Evolutionary conservation across 768 basidiomycete genomes (phyloP).

Genomic region (Suillus placidus): DNA sequence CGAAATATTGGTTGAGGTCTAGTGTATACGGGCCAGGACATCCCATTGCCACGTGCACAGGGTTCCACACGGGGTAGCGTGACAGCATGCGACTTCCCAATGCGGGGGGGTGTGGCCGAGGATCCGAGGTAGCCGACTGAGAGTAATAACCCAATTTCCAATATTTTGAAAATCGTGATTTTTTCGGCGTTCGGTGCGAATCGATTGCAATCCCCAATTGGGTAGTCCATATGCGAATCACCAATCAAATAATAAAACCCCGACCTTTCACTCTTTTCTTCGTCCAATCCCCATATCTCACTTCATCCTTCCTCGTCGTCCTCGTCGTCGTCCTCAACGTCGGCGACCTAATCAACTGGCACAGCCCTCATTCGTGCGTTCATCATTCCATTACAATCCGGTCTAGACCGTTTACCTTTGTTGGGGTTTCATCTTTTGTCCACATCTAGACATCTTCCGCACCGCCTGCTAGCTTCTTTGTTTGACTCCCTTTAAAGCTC

Average conservation of each 20-base stretch:
- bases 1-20: too few relatives aligned
- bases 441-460: conserved; percentile 5
- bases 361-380: conserved; percentile 17
- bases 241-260: conserved; percentile 41
- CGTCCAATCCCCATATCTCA: conserved; percentile 31
- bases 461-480: conserved; percentile 11
- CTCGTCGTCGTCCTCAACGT: background rate
- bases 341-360: background rate
- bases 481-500: conserved; percentile 4
- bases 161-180: conserved; percentile 25
- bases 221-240: conserved; percentile 35
- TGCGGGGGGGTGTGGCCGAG: conserved; percentile 26
- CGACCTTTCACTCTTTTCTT: conserved; percentile 27
- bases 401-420: conserved; percentile 11
- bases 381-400: conserved; percentile 5
- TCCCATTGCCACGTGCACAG: conserved; percentile 16
- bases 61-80: conserved; percentile 22
- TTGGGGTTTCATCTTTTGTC: conserved; percentile 24
- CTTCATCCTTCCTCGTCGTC: conserved; percentile 24
- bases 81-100: conserved; percentile 26
- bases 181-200: conserved; percentile 34
- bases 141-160: conserved; percentile 37
- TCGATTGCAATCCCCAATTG: conserved; percentile 17
- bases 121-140: conserved; percentile 36
- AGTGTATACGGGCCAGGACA: background rate